These are phyloP conservation scores for Fusarium algeriense DNA, from an alignment of 2,329 filamentous ascomycete species.

Conservation along the genomic window DNA sequence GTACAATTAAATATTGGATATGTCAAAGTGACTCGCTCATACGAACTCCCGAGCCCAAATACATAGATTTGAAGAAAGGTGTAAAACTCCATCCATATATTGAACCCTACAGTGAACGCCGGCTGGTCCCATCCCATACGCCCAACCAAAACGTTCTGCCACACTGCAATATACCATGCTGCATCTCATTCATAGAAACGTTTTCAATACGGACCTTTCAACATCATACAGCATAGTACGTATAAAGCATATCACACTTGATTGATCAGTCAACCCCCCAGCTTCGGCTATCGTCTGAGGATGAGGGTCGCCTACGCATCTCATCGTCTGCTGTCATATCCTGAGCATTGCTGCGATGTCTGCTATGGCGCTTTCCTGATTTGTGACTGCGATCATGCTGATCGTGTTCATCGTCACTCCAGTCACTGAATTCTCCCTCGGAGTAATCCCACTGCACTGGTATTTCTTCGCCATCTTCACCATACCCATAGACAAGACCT, in stretches of 20 bases:
- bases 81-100: constrained; percentile 32
- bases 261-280: constrained; percentile 44
- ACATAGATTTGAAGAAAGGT: constrained; percentile 13
- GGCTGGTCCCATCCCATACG: constrained; percentile 18
- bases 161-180: not conserved
- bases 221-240: constrained; percentile 3
- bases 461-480: constrained; percentile 65
- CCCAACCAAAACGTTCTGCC: constrained; percentile 25
- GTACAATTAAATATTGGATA: constrained; percentile 24
- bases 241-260: not conserved
- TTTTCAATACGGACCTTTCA: constrained; percentile 1
- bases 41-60: constrained; percentile 2
- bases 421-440: constrained; percentile 67
- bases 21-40: constrained; percentile 9
- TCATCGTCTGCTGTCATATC: constrained; percentile 3
- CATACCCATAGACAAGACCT: constrained; percentile 68
- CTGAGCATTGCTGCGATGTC: constrained; percentile 19
- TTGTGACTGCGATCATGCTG: constrained; percentile 27
- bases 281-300: constrained; percentile 44
- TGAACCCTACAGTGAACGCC: constrained; percentile 31
- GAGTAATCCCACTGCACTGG: constrained; percentile 72
- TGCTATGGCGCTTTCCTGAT: constrained; percentile 22
- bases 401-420: constrained; percentile 65
- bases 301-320: constrained; percentile 28
- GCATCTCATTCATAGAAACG: constrained; percentile 10